Evolutionary conservation across 441 rosid species (phyloP).

Genomic region (Geranium incanum): DNA sequence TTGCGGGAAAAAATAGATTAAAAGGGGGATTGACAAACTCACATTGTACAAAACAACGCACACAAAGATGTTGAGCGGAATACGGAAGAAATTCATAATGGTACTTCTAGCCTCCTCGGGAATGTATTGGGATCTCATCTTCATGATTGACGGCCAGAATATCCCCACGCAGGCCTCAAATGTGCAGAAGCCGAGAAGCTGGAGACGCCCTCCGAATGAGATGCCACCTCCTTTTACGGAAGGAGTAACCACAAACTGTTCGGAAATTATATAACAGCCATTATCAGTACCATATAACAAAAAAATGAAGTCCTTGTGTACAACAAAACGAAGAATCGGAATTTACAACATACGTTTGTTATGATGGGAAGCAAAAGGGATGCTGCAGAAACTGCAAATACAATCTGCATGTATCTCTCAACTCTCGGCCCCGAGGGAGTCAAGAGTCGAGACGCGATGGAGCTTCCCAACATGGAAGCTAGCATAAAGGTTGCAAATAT

Average conservation of each 20-base stretch:
- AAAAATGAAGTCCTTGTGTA: neutral
- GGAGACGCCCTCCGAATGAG: slow-evolving; percentile 69
- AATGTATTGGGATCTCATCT: slow-evolving; percentile 96
- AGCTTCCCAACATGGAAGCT: slow-evolving; percentile 97
- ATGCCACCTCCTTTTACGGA: slow-evolving; percentile 69
- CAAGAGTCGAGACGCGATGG: slow-evolving; percentile 84
- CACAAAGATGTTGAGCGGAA: slow-evolving; percentile 93
- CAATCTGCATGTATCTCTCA: slow-evolving; percentile 97
- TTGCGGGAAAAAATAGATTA: neutral
- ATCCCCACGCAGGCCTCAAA: slow-evolving; percentile 93
- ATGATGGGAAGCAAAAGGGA: slow-evolving; percentile 81
- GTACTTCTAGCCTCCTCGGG: slow-evolving; percentile 99
- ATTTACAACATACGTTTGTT: slow-evolving; percentile 49
- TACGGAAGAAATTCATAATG: slow-evolving; percentile 90
- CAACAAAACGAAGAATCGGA: neutral
- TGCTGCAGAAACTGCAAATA: slow-evolving; percentile 68
- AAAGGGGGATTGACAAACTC: slow-evolving; percentile 21
- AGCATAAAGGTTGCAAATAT: slow-evolving; percentile 95
- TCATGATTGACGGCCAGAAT: slow-evolving; percentile 99
- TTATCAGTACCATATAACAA: neutral
- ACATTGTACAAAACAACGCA: slow-evolving; percentile 86
- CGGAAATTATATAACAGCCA: neutral
- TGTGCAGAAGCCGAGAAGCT: slow-evolving; percentile 82
- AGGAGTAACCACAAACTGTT: slow-evolving; percentile 69
- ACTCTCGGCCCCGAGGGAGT: slow-evolving; percentile 65